phyloP scores from a whole-genome alignment of 257 asterid genomes.

The Galeopsis tetrahit region DNA sequence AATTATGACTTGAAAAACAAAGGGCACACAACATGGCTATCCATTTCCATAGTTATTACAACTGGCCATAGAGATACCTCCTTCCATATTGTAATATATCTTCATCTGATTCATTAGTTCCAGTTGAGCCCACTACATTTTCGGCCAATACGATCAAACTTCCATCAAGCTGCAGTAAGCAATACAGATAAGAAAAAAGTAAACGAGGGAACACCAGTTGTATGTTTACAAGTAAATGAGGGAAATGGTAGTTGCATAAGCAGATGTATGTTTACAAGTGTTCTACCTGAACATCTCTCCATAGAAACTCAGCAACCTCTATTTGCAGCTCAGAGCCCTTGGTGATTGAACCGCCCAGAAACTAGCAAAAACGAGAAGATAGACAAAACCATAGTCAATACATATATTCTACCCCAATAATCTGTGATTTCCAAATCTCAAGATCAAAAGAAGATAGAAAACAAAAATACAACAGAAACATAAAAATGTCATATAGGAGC shows the following conservation, averaged over 20 bases:
- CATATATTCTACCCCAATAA: neutral
- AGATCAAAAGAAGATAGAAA: conserved; percentile 17
- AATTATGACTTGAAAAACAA: too few relatives aligned
- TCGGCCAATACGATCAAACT: conserved; percentile 82
- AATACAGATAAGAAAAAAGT: conserved; percentile 39
- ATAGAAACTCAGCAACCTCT: conserved; percentile 87
- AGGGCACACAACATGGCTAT: conserved; percentile 28
- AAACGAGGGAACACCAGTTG: conserved; percentile 20
- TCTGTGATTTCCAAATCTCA: conserved; percentile 12
- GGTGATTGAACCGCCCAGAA: conserved; percentile 84
- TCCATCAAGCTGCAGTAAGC: conserved; percentile 81
- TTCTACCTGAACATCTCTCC: conserved; percentile 93
- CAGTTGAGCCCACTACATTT: conserved; percentile 72
- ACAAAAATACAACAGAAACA: neutral
- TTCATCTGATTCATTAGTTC: conserved; percentile 58
- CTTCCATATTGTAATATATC: conserved; percentile 76
- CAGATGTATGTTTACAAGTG: conserved; percentile 22
- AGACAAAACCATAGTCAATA: conserved; percentile 32
- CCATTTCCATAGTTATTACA: conserved; percentile 28
- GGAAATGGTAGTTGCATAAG: conserved; percentile 12
- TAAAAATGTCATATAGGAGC: neutral
- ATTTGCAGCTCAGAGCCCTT: conserved; percentile 89
- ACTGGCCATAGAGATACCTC: conserved; percentile 54
- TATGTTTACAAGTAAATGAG: conserved; percentile 28
- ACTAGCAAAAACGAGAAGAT: conserved; percentile 53